Percentiles rank a stretch among this genome's conserved stretches.
phyloP scores from a whole-genome alignment of 768 basidiomycete genomes.

The Xerocomellus intermedius region DNA sequence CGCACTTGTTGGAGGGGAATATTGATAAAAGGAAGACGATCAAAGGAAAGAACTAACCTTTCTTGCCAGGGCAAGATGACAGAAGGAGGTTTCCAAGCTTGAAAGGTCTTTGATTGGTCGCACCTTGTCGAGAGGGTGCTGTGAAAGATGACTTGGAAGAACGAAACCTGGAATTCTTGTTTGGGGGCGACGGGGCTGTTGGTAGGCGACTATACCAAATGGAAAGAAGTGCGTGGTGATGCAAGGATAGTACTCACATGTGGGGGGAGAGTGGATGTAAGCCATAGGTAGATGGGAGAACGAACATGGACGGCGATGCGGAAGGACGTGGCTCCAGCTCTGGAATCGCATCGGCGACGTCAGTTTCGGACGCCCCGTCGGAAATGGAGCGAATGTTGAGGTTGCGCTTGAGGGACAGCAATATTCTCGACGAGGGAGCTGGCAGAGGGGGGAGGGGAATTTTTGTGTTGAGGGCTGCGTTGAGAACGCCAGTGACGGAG shows the following conservation, averaged over 20 bases:
- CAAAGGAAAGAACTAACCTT: slow-evolving; percentile 48
- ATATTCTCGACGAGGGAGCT: slow-evolving; percentile 16
- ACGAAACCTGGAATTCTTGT: slow-evolving; percentile 14
- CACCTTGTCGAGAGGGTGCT: slow-evolving; percentile 2
- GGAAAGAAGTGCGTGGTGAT: neutral
- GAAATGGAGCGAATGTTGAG: slow-evolving; percentile 2
- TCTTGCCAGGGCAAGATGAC: slow-evolving; percentile 94
- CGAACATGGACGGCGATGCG: neutral
- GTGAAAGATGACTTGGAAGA: slow-evolving; percentile 6
- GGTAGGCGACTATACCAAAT: slow-evolving; percentile 18
- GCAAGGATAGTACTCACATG: slow-evolving; percentile 10
- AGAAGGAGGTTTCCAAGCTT: slow-evolving; percentile 82
- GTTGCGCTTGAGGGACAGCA: slow-evolving; percentile 24
- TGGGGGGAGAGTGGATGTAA: slow-evolving; percentile 16
- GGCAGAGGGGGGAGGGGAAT: slow-evolving; percentile 17
- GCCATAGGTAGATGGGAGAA: slow-evolving; percentile 8
- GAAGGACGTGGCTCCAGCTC: slow-evolving; percentile 1
- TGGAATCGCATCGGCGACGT: neutral
- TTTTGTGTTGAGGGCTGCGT: slow-evolving; percentile 21
- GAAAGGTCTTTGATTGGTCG: slow-evolving; percentile 22
- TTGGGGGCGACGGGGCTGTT: slow-evolving; percentile 16
- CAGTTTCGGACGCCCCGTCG: neutral
- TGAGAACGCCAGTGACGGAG: slow-evolving; percentile 23
- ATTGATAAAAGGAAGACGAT: neutral
- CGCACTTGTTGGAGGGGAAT: slow-evolving; percentile 47